phyloP scores from a whole-genome alignment of 1,284 basidiomycete genomes.

The Pseudozyma sp. region DNA sequence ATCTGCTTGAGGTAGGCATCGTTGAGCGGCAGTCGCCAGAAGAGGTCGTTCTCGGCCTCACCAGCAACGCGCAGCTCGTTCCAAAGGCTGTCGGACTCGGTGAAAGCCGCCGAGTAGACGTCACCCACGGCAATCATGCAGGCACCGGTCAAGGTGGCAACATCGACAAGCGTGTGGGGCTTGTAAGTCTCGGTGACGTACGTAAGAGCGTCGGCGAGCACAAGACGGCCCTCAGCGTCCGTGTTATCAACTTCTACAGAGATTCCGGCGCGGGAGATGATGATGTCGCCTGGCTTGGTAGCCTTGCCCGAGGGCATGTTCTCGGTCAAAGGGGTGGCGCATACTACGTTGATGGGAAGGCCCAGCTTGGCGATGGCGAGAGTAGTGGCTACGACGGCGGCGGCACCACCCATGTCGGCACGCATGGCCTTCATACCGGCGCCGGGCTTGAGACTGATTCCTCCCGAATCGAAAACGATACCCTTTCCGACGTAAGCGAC shows the following conservation, averaged over 20 bases:
- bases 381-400: conserved; percentile 79
- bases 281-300: conserved; percentile 83
- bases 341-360: conserved; percentile 82
- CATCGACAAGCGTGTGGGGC: conserved; percentile 84
- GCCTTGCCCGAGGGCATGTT: conserved; percentile 78
- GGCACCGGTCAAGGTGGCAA: conserved; percentile 81
- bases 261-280: conserved; percentile 89
- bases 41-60: conserved; percentile 73
- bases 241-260: conserved; percentile 88
- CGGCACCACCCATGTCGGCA: conserved; percentile 73
- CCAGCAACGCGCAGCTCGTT: conserved; percentile 78
- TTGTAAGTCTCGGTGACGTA: conserved; percentile 83
- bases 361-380: conserved; percentile 83
- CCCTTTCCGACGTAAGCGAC: conserved; percentile 86
- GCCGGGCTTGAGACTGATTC: conserved; percentile 84
- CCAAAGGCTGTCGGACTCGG: conserved; percentile 75
- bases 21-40: conserved; percentile 73
- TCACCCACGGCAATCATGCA: conserved; percentile 73
- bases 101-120: conserved; percentile 80
- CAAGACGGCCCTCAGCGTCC: conserved; percentile 85
- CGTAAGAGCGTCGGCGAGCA: conserved; percentile 82
- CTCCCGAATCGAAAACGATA: conserved; percentile 77
- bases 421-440: conserved; percentile 73
- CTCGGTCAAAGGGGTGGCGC: conserved; percentile 81
- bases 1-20: conserved; percentile 84